A percentile compares a stretch with the other conserved stretches of the same genome.
phyloP scores from a whole-genome alignment of 2,329 filamentous ascomycete species.

The Hymenoscyphus albidus region DNA sequence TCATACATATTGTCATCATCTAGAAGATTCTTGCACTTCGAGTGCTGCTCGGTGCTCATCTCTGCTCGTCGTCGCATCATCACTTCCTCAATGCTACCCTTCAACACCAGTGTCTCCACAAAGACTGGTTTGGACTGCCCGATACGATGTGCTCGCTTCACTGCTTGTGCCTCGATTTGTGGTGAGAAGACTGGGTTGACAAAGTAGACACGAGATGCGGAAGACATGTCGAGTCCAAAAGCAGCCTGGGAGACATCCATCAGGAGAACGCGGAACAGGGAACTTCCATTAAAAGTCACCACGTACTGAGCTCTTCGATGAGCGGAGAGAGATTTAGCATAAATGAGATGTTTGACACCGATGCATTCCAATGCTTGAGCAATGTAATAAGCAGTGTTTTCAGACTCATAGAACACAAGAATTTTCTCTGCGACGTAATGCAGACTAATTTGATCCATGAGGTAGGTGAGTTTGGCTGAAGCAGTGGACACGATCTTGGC shows the following conservation, averaged over 20 bases:
- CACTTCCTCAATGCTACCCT: constrained; percentile 77
- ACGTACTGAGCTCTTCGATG: constrained; percentile 70
- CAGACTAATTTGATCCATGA: constrained; percentile 67
- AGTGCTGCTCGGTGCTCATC: constrained; percentile 68
- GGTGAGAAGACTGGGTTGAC: constrained; percentile 84
- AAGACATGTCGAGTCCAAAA: constrained; percentile 79
- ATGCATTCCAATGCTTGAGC: constrained; percentile 76
- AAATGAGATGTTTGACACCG: constrained; percentile 60
- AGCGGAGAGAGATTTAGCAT: constrained; percentile 59
- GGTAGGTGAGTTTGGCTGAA: constrained; percentile 83
- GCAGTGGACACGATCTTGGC: constrained; percentile 65
- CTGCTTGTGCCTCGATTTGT: constrained; percentile 81
- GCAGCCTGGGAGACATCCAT: constrained; percentile 92
- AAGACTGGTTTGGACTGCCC: constrained; percentile 75
- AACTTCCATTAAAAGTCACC: constrained; percentile 61
- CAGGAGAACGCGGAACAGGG: constrained; percentile 60
- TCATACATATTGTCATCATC: constrained; percentile 55
- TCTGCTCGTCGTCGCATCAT: constrained; percentile 69
- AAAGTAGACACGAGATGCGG: constrained; percentile 83
- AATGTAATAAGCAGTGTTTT: constrained; percentile 83
- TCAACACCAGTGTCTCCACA: constrained; percentile 81
- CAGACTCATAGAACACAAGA: constrained; percentile 86
- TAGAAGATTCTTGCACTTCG: constrained; percentile 52
- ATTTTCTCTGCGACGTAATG: constrained; percentile 76
- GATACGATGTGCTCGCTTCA: constrained; percentile 85